phyloP scores from a whole-genome alignment of 2,329 filamentous ascomycete genomes.

The Ophiognomonia clavigignenti-juglandacearum region DNA sequence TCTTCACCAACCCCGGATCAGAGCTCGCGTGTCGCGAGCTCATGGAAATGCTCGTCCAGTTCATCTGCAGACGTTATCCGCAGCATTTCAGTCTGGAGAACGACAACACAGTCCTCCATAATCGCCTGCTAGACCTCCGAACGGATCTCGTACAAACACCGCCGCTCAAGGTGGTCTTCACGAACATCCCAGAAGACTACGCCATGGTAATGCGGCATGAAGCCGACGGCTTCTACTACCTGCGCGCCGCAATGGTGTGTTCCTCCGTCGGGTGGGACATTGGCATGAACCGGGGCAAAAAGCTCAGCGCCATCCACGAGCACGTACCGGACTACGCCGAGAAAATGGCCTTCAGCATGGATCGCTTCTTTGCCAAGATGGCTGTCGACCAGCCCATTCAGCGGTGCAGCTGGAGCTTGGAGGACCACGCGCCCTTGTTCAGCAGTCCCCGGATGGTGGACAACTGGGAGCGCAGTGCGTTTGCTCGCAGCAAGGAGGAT shows the following conservation, averaged over 20 bases:
- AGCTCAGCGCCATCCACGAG: slow-evolving; percentile 66
- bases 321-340: slow-evolving; percentile 78
- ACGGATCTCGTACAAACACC: slow-evolving; percentile 57
- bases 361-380: slow-evolving; percentile 79
- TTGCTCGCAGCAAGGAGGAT: slow-evolving; percentile 42
- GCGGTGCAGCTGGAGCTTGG: slow-evolving; percentile 78
- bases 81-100: slow-evolving; percentile 58
- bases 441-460: slow-evolving; percentile 61
- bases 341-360: slow-evolving; percentile 86
- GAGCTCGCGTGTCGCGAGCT: slow-evolving; percentile 79
- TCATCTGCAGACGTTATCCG: slow-evolving; percentile 73
- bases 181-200: slow-evolving; percentile 83
- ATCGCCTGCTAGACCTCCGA: slow-evolving; percentile 60
- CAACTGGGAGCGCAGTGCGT: slow-evolving; percentile 54
- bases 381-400: slow-evolving; percentile 72
- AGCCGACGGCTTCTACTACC: slow-evolving; percentile 64
- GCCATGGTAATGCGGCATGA: slow-evolving; percentile 70
- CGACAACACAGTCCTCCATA: slow-evolving; percentile 56
- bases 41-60: slow-evolving; percentile 82
- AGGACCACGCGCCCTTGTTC: slow-evolving; percentile 70
- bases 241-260: slow-evolving; percentile 74
- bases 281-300: slow-evolving; percentile 65
- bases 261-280: slow-evolving; percentile 79
- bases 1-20: slow-evolving; percentile 66
- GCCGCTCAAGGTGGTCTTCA: slow-evolving; percentile 65